phyloP scores from a whole-genome alignment of 495 filamentous ascomycete species.

The Pyrenopolyporus hunteri region DNA sequence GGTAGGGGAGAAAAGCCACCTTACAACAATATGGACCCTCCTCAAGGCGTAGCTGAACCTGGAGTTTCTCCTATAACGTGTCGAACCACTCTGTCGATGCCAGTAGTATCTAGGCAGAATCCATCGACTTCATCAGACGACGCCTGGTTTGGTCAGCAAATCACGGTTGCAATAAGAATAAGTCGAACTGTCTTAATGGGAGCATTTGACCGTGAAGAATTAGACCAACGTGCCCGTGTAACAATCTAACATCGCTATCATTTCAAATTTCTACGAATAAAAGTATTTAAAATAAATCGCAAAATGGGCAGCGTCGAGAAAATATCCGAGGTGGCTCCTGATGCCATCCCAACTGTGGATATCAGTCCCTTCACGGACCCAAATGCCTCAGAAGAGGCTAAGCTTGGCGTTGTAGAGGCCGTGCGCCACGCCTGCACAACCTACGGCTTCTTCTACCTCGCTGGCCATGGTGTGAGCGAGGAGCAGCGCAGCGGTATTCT shows the following conservation, averaged over 20 bases:
- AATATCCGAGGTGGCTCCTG: slow-evolving; percentile 16
- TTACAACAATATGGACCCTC: neutral
- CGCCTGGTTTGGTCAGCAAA: slow-evolving; percentile 9
- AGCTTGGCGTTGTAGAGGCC: slow-evolving; percentile 25
- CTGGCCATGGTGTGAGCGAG: slow-evolving; percentile 36
- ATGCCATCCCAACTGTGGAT: slow-evolving; percentile 43
- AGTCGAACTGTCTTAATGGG: neutral
- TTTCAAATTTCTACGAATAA: too few relatives aligned
- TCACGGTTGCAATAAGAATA: slow-evolving; percentile 11
- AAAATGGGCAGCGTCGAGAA: slow-evolving; percentile 34
- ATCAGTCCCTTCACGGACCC: slow-evolving; percentile 44
- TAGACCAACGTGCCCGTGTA: neutral
- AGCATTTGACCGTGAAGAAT: neutral
- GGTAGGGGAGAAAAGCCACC: neutral
- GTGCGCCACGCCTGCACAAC: slow-evolving; percentile 52
- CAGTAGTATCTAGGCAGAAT: neutral
- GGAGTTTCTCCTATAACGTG: slow-evolving; percentile 29
- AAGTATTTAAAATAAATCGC: slow-evolving; percentile 9
- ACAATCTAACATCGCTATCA: neutral
- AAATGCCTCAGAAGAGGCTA: slow-evolving; percentile 22
- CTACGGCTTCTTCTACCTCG: slow-evolving; percentile 57
- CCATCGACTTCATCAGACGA: slow-evolving; percentile 13
- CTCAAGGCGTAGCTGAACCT: slow-evolving; percentile 13
- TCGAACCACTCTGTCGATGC: slow-evolving; percentile 17
- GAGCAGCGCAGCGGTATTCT: slow-evolving; percentile 44